phyloP scores from a whole-genome alignment of 208 protist genomes.

The Wallacemonas sp. region DNA sequence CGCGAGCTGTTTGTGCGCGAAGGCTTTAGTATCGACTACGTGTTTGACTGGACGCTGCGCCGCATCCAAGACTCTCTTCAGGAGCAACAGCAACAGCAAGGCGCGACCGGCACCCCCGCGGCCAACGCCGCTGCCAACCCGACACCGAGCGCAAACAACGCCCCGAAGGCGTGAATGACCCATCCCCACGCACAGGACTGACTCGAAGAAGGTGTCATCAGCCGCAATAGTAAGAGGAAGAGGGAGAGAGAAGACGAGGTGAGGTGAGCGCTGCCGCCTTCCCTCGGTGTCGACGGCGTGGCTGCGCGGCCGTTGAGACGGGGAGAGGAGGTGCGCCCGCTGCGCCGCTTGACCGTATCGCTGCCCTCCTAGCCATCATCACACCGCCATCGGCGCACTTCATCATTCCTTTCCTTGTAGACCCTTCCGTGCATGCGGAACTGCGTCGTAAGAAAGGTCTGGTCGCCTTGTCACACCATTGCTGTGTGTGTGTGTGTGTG shows the following conservation, averaged over 20 bases:
- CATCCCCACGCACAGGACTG: too few relatives aligned
- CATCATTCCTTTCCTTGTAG: background rate
- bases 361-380: too few relatives aligned
- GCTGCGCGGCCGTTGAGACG: background rate
- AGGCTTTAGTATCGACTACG: conserved; percentile 97
- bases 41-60: conserved; percentile 98
- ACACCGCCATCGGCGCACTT: too few relatives aligned
- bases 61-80: conserved; percentile 69
- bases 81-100: conserved; percentile 39
- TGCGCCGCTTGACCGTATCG: too few relatives aligned
- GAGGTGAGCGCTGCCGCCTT: too few relatives aligned
- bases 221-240: conserved; percentile 19
- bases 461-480: too few relatives aligned
- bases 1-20: conserved; percentile 98
- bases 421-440: too few relatives aligned
- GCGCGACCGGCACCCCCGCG: background rate
- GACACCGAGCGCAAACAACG: conserved; percentile 18
- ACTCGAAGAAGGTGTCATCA: too few relatives aligned
- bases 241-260: too few relatives aligned
- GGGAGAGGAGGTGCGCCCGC: background rate
- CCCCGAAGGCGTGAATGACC: conserved; percentile 17
- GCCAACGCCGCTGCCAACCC: conserved; percentile 1
- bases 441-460: too few relatives aligned
- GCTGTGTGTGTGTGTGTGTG: background rate
- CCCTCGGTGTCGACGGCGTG: background rate